Conservation (phyloP, 73 alveolate genomes). For the Paraurostyla sp. region DNA sequence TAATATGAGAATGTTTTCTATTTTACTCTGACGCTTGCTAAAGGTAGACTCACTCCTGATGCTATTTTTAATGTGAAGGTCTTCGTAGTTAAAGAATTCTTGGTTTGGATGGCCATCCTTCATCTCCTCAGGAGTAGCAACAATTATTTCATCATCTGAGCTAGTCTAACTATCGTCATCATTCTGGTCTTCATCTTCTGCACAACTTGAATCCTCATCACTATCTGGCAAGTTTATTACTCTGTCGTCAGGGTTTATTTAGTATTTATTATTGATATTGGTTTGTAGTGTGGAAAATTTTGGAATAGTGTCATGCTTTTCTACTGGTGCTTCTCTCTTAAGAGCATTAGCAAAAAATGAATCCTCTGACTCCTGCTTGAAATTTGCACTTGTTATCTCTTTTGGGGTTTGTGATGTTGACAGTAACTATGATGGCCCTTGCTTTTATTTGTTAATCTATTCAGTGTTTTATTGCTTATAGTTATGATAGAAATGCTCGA, state of each 20-base stretch:
- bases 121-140: not conserved
- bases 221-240: slow-evolving; percentile 38
- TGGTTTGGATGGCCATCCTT: not conserved
- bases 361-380: no score
- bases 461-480: not conserved
- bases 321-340: not conserved
- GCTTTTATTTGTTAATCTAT: no score
- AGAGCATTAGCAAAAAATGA: no score
- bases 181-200: not conserved
- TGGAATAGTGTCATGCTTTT: not conserved
- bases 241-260: slow-evolving; percentile 2
- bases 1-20: slow-evolving; percentile 40
- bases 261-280: not conserved
- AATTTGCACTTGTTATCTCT: no score
- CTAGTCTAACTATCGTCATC: not conserved
- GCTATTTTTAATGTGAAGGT: not conserved
- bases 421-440: no score
- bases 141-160: not conserved
- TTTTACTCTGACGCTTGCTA: not conserved
- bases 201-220: slow-evolving; percentile 28
- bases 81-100: not conserved
- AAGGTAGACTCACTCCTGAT: not conserved
- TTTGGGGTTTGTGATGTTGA: no score
- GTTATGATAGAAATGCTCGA: not conserved
- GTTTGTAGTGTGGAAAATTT: not conserved